Base-by-base conservation (phyloP, 495 filamentous ascomycete species). In the Neurospora sp. region DNA sequence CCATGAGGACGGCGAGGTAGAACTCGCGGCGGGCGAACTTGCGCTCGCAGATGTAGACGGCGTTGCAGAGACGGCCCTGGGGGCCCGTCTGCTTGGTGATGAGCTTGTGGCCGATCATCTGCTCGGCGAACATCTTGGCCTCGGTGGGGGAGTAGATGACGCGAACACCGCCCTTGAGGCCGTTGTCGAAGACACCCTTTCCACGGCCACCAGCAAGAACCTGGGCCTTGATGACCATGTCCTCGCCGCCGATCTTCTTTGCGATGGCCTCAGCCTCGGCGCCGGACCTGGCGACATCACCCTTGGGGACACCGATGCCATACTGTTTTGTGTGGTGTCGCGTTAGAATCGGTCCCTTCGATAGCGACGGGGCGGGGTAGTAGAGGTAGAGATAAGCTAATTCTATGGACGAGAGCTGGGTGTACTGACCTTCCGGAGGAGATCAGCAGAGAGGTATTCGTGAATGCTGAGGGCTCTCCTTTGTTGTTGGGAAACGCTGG, bases 71-170 rank as follows among this genome's bases (percentile, higher is more conserved):
- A 81, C 95, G 93, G 80, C 96, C 96, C 74, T 81, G 85, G 73
- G 94, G 92, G 79, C 96, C 96, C 70, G 96, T 99, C 86, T 99
- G 96, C 89, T 99, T 99, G 82, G 96, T 99, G 83, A 99, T 90
- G 84, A 99, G 94, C 84, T 97, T 97, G 83, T 99, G 96, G 76
- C 96, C 96, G 84, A 99, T 98, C 96, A 99, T 99, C 85, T 99
- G 94, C 74, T 92, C 90, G 78, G 96, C 94, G 79, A 99, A 97
- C 90, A 98, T 97, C 86, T 93, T 94, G 80, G 96, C 96, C 87
- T 86, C 83, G 79, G 86, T 87, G 69, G 82, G 84, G 88, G 95
- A 98, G 89, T 97, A 98, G 82, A 99, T 96, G 78, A 99, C 93
- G 75, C 96, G 90, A 76, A 99, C 96, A 85, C 96, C 96, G 81